A percentile compares a stretch with the other conserved stretches of the same genome.
Evolutionary conservation across 2,329 filamentous ascomycete genomes (phyloP).

Genomic region (Bipolaris gigantea): DNA sequence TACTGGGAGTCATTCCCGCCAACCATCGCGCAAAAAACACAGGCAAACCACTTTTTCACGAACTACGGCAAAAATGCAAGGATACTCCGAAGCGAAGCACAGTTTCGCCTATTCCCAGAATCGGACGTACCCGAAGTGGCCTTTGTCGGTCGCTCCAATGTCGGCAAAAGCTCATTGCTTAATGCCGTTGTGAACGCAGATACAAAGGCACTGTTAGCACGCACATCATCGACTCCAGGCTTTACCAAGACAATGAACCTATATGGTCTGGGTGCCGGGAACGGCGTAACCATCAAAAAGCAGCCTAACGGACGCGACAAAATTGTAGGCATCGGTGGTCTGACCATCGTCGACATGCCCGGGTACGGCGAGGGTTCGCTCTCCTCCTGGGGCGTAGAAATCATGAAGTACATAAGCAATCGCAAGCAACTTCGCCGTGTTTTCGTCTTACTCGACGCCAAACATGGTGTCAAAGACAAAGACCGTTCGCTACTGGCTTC

Average conservation of each 20-base stretch:
- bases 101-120: slow-evolving; percentile 63
- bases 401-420: slow-evolving; percentile 66
- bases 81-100: slow-evolving; percentile 62
- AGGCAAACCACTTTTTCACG: slow-evolving; percentile 51
- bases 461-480: slow-evolving; percentile 64
- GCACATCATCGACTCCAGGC: slow-evolving; percentile 61
- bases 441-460: slow-evolving; percentile 66
- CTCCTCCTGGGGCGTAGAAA: slow-evolving; percentile 65
- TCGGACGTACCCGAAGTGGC: slow-evolving; percentile 62
- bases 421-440: slow-evolving; percentile 64
- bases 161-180: slow-evolving; percentile 68
- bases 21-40: slow-evolving; percentile 41
- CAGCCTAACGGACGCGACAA: slow-evolving; percentile 25
- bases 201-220: slow-evolving; percentile 49
- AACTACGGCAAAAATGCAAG: slow-evolving; percentile 44
- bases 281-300: slow-evolving; percentile 29
- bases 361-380: slow-evolving; percentile 68
- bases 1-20: slow-evolving; percentile 41
- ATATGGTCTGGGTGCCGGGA: slow-evolving; percentile 57
- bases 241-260: slow-evolving; percentile 68
- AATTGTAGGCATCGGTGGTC: slow-evolving; percentile 44
- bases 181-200: slow-evolving; percentile 58
- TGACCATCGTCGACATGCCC: slow-evolving; percentile 70
- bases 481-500: slow-evolving; percentile 61
- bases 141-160: slow-evolving; percentile 71